A percentile compares a stretch with the other conserved stretches of the same genome.
Conservation (phyloP, 306 rosid species). For the Quercus glauca region DNA sequence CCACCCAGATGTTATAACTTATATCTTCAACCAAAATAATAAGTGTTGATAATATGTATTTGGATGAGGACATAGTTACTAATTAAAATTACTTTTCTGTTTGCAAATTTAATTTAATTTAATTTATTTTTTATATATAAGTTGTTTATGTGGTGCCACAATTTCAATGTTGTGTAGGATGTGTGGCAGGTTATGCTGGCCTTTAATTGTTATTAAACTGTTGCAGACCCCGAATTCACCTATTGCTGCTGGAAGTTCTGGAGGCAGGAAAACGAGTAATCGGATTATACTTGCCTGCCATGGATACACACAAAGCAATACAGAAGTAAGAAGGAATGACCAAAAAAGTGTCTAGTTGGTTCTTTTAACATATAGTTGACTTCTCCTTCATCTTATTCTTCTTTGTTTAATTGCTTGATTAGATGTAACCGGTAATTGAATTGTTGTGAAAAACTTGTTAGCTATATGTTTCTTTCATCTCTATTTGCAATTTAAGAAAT, state of each 20-base stretch:
- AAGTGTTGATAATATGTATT: background rate
- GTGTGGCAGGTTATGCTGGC: constrained; percentile 11
- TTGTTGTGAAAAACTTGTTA: background rate
- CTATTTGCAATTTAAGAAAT: constrained; percentile 1
- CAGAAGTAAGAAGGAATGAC: constrained; percentile 44
- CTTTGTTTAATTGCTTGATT: background rate
- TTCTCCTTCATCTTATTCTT: background rate
- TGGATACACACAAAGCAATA: constrained; percentile 59
- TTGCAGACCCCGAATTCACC: constrained; percentile 98
- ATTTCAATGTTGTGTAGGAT: constrained; percentile 14
- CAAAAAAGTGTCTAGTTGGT: constrained; percentile 7
- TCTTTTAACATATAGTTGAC: background rate
- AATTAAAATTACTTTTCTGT: background rate
- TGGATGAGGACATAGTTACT: background rate
- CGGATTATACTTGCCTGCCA: constrained; percentile 73
- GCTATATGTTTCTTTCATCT: background rate
- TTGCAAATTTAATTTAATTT: background rate
- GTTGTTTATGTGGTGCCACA: background rate
- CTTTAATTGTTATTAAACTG: constrained; percentile 32
- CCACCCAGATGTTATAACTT: background rate
- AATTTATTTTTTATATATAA: background rate
- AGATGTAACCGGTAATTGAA: background rate
- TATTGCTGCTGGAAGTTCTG: constrained; percentile 66
- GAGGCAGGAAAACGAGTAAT: constrained; percentile 64
- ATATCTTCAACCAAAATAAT: background rate